Evolutionary conservation across 352 stramenopile genomes (phyloP).

Genomic region (Globisporangium nagaii): DNA sequence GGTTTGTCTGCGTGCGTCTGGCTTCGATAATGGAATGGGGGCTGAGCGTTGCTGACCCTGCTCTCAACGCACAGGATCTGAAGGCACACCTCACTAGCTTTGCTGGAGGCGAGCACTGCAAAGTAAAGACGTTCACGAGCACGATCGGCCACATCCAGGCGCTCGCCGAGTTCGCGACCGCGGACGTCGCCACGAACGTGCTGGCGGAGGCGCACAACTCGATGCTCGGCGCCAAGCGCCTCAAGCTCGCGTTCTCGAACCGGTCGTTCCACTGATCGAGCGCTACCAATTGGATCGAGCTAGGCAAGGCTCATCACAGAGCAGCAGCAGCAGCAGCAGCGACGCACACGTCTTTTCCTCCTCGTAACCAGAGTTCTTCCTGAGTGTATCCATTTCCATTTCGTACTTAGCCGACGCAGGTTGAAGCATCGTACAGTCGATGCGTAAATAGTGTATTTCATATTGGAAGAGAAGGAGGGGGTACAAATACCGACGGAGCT

Average conservation of each 20-base stretch:
- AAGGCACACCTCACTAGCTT: conserved; percentile 30
- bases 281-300: no score
- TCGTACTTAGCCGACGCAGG: no score
- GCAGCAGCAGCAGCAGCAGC: neutral
- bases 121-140: conserved; percentile 42
- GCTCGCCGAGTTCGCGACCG: conserved; percentile 42
- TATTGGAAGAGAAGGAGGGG: no score
- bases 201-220: conserved; percentile 49
- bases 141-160: conserved; percentile 42
- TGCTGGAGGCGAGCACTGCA: conserved; percentile 32
- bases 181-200: conserved; percentile 47
- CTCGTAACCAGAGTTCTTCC: no score
- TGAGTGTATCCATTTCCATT: no score
- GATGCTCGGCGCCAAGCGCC: conserved; percentile 20
- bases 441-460: no score
- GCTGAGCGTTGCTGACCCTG: neutral
- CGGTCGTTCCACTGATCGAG: conserved; percentile 35
- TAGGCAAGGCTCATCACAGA: no score
- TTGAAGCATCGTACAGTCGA: no score
- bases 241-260: conserved; percentile 61
- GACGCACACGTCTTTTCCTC: neutral
- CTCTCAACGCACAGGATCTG: conserved; percentile 21
- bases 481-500: no score
- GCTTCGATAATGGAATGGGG: neutral
- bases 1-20: neutral